Evolutionary conservation across 169 alveolate species (phyloP).

Genomic region (Neospora caninum): DNA sequence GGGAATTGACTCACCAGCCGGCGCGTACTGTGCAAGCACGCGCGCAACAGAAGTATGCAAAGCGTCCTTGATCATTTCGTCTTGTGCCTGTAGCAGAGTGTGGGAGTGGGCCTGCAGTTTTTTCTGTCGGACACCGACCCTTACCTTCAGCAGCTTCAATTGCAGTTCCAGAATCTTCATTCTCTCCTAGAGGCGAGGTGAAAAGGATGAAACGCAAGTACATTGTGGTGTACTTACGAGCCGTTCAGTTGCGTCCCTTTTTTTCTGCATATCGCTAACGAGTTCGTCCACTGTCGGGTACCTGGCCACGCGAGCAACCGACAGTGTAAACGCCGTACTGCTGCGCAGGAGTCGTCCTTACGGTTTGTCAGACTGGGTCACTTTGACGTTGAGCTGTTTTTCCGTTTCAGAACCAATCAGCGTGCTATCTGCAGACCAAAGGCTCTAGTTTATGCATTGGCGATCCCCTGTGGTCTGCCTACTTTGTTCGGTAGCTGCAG

Average conservation of each 20-base stretch:
- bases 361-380: constrained; percentile 67
- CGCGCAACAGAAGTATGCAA: constrained; percentile 66
- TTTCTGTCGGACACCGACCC: background rate
- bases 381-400: constrained; percentile 64
- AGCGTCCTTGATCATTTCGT: constrained; percentile 69
- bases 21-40: constrained; percentile 67
- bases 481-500: background rate
- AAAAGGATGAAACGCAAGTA: background rate
- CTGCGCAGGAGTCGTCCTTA: background rate
- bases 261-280: constrained; percentile 69
- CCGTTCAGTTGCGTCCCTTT: constrained; percentile 70
- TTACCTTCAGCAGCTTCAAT: constrained; percentile 58
- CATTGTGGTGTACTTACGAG: constrained; percentile 36
- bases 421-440: background rate
- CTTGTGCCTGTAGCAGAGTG: constrained; percentile 58
- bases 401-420: constrained; percentile 28
- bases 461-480: background rate
- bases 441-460: background rate
- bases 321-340: background rate
- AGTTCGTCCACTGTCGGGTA: constrained; percentile 72
- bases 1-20: constrained; percentile 33
- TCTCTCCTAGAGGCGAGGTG: constrained; percentile 52
- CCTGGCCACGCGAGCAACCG: constrained; percentile 20
- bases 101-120: background rate
- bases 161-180: constrained; percentile 66